Evolutionary conservation across 331 rosid genomes (phyloP).

Genomic region (Phaseolus coccineus): DNA sequence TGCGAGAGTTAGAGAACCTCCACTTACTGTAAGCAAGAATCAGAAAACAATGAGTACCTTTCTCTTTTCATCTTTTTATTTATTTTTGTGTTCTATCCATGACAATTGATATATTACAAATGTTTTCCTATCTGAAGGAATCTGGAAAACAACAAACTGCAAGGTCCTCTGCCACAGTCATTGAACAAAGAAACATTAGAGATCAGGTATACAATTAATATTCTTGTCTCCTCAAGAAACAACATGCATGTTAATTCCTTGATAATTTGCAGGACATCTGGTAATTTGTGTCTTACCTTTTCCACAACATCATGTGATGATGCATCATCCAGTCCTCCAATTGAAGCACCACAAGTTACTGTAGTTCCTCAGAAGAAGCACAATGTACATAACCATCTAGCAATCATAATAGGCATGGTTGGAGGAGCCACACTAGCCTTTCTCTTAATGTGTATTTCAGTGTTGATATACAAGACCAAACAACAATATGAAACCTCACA

Average conservation of each 20-base stretch:
- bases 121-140: constrained; percentile 60
- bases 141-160: constrained; percentile 82
- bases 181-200: constrained; percentile 77
- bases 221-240: neutral
- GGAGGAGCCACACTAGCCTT: constrained; percentile 67
- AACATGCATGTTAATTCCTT: constrained; percentile 36
- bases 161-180: constrained; percentile 81
- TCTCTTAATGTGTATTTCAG: constrained; percentile 52
- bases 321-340: constrained; percentile 61
- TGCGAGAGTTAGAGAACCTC: constrained; percentile 85
- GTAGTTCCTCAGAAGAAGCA: constrained; percentile 58
- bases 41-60: constrained; percentile 6
- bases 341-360: constrained; percentile 84
- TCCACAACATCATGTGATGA: constrained; percentile 69
- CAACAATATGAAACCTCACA: constrained; percentile 56
- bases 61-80: neutral
- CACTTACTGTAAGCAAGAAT: constrained; percentile 72
- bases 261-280: constrained; percentile 70
- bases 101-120: neutral
- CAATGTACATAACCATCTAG: constrained; percentile 50
- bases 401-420: constrained; percentile 59
- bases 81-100: constrained; percentile 11
- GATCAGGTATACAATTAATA: constrained; percentile 60
- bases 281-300: constrained; percentile 82
- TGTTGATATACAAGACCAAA: constrained; percentile 57